Evolutionary conservation across 2,329 filamentous ascomycete species (phyloP).

Genomic region (Hypoxylon sp.): DNA sequence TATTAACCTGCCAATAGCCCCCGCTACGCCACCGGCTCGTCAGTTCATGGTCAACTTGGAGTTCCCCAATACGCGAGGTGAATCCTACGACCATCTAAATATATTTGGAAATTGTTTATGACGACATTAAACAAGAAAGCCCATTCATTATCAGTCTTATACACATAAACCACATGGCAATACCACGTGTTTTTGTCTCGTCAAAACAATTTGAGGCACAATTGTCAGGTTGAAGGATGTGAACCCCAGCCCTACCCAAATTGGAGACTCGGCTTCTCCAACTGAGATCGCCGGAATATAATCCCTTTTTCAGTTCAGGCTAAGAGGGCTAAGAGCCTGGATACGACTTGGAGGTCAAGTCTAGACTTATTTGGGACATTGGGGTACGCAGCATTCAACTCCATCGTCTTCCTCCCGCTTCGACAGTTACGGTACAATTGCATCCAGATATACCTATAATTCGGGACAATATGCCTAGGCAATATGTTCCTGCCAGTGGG

Average conservation of each 20-base stretch:
- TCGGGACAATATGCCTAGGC: neutral
- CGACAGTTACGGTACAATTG: neutral
- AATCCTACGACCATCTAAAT: neutral
- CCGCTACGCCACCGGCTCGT: neutral
- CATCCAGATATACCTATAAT: constrained; percentile 13
- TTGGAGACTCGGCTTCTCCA: constrained; percentile 23
- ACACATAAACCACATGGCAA: neutral
- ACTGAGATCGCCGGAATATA: constrained; percentile 23
- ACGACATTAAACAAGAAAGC: neutral
- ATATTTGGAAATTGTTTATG: neutral
- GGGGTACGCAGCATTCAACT: constrained; percentile 24
- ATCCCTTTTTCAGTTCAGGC: constrained; percentile 25
- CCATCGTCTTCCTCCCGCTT: constrained; percentile 25
- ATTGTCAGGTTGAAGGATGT: constrained; percentile 17
- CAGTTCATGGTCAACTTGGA: no score
- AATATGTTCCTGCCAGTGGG: constrained; percentile 4
- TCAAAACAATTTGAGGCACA: neutral
- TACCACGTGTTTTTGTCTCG: neutral
- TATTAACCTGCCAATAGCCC: neutral
- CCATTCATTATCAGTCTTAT: neutral
- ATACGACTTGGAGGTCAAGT: constrained; percentile 6
- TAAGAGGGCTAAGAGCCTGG: constrained; percentile 19
- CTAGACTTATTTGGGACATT: constrained; percentile 25
- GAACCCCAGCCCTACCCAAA: constrained; percentile 19
- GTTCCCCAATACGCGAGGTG: neutral